Evolutionary conservation across 2,329 filamentous ascomycete genomes (phyloP), one percentile per base, ranked within the genome.

Genomic region (Aspergillus sp.): DNA sequence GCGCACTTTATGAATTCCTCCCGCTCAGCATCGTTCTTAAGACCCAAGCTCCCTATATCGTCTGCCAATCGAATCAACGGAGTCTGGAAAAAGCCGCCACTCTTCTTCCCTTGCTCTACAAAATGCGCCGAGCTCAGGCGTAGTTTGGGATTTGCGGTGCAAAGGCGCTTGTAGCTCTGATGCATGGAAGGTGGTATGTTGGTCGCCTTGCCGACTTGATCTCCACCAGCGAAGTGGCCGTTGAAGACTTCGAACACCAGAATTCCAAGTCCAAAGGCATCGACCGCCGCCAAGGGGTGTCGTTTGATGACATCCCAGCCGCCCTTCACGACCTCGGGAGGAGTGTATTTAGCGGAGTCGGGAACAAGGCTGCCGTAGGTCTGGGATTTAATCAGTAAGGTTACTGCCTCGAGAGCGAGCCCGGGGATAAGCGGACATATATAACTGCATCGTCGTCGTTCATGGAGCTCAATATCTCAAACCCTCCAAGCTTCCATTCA

Each of bases 361-460:
- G 89, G 89, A 4, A 94, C 74, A 11, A 94, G 65, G 48, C 84
- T 86, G 39, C 88, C 89, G 53, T 88, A 93, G 31, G 76, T 91
- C 78, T 91, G 42, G 10, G 10, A 12, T 34, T 7, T 20, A 10
- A 37, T 52, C 26, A 52, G 41, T 32, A 19, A 39, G 27, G n/a
- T 10, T 15, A 17, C 11, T 24, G 16, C 26, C 30, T 5, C 14
- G 16, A 8, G 8, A 13, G 4, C n/a, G 8, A 15, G 3, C n/a
- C 2, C 14, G 8, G 8, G 27, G 4, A 8, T 14, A 3, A 16
- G 55, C 64, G 41, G 41, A 85, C 80, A 54, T 93, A 95, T 52
- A 98, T 88, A 29, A 93, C 71, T 7, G 88, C 86, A 48, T 96
- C 86, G 40, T 96, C 88, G 36, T 96, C 91, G 51, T 95, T 96